Evolutionary conservation across 441 rosid genomes (phyloP).

Genomic region (Gossypium gossypioides): DNA sequence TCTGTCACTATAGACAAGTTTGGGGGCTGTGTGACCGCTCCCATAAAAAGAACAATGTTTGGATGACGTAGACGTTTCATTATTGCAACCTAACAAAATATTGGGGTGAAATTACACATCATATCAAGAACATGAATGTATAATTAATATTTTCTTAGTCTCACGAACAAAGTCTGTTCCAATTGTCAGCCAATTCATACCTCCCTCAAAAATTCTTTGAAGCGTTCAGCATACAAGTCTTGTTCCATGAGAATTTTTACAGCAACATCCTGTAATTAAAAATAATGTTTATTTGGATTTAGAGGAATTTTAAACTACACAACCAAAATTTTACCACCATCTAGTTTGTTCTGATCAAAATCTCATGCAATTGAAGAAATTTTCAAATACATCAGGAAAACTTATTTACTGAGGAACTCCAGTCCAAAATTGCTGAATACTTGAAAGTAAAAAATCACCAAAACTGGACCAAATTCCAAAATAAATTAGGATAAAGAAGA

Average conservation of each 20-base stretch:
- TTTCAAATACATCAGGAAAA: not conserved
- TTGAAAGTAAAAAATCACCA: not conserved
- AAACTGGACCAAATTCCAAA: not conserved
- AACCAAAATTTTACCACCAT: not conserved
- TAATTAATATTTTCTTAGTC: not conserved
- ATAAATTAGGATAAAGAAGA: not conserved
- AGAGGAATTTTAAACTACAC: not conserved
- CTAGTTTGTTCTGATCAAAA: not conserved
- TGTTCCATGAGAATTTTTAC: conserved; percentile 99
- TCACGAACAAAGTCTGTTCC: not conserved
- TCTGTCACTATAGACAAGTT: conserved; percentile 95
- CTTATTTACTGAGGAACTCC: not conserved
- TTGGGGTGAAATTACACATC: conserved; percentile 11
- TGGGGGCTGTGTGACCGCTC: conserved; percentile 95
- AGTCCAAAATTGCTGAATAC: not conserved
- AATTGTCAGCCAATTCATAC: conserved; percentile 29
- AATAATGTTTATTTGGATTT: not conserved
- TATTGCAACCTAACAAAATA: conserved; percentile 66
- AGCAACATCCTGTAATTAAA: conserved; percentile 78
- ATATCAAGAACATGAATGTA: conserved; percentile 15
- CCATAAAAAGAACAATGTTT: conserved; percentile 98
- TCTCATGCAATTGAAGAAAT: not conserved
- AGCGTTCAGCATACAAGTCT: conserved; percentile 80
- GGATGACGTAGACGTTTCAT: conserved; percentile 99
- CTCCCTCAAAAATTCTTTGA: conserved; percentile 90